Evolutionary conservation across 495 filamentous ascomycete genomes (phyloP).

Genomic region (Rhizodiscina lignyota): DNA sequence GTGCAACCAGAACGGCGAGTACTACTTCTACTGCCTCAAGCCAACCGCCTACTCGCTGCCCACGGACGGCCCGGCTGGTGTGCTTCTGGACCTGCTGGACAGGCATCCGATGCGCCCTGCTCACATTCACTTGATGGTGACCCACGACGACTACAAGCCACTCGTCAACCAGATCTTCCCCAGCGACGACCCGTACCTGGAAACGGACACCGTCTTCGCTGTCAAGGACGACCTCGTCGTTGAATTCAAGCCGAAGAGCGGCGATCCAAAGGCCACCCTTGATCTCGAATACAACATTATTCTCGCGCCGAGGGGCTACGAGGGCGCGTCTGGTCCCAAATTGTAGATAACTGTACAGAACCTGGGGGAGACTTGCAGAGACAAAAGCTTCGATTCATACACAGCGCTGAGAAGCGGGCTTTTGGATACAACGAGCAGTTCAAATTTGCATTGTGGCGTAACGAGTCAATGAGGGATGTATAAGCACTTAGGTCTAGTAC

Average conservation of each 20-base stretch:
- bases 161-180: constrained; percentile 51
- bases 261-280: constrained; percentile 20
- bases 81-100: constrained; percentile 54
- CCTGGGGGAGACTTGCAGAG: too few relatives aligned
- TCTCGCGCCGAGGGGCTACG: constrained; percentile 19
- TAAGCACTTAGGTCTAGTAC: too few relatives aligned
- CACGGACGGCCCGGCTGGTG: constrained; percentile 55
- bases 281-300: constrained; percentile 20
- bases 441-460: too few relatives aligned
- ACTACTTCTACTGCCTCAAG: constrained; percentile 68
- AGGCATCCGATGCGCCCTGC: constrained; percentile 32
- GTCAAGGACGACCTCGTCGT: constrained; percentile 51
- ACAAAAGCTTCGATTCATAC: too few relatives aligned
- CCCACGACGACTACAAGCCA: constrained; percentile 24
- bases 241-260: constrained; percentile 38
- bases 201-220: constrained; percentile 48
- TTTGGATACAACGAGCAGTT: too few relatives aligned
- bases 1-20: constrained; percentile 58
- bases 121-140: constrained; percentile 26
- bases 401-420: too few relatives aligned
- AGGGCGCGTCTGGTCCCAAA: too few relatives aligned
- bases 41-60: constrained; percentile 69
- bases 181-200: constrained; percentile 40
- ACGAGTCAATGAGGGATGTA: too few relatives aligned
- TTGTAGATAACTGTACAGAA: too few relatives aligned